These are phyloP conservation scores for Alternaria angustiovoidea DNA, from an alignment of 2,329 filamentous ascomycete species.

Conservation along the genomic window DNA sequence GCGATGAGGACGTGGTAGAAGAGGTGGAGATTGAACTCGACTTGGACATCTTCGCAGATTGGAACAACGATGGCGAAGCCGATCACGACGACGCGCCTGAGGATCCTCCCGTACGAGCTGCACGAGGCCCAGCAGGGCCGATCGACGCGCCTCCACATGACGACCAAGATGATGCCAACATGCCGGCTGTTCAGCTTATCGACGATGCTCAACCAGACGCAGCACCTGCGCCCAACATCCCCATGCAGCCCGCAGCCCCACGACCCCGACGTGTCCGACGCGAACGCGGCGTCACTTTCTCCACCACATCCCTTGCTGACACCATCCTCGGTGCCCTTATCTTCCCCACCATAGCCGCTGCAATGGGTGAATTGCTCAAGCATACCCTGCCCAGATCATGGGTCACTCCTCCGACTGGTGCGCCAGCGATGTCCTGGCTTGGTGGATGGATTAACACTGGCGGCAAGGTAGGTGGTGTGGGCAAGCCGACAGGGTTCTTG, in stretches of 20 bases:
- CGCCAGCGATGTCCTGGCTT: constrained; percentile 28
- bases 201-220: constrained; percentile 27
- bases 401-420: constrained; percentile 58
- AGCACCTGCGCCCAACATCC: constrained; percentile 43
- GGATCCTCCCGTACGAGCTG: constrained; percentile 41
- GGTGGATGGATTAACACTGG: constrained; percentile 29
- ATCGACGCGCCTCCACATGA: constrained; percentile 46
- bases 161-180: constrained; percentile 28
- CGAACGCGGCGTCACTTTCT: constrained; percentile 61
- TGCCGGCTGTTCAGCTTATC: constrained; percentile 12
- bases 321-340: constrained; percentile 74
- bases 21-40: constrained; percentile 55
- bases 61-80: constrained; percentile 42
- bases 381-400: constrained; percentile 72
- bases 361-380: constrained; percentile 78
- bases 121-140: constrained; percentile 36
- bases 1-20: constrained; percentile 58
- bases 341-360: constrained; percentile 81
- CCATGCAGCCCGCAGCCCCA: constrained; percentile 27
- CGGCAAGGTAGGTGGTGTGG: constrained; percentile 16
- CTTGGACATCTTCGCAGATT: constrained; percentile 56
- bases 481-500: constrained; percentile 70
- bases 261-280: constrained; percentile 44
- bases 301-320: constrained; percentile 64
- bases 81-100: constrained; percentile 51